A percentile compares a stretch with the other conserved stretches of the same genome.
Evolutionary conservation across 108 stramenopile genomes (phyloP).

Genomic region (Conticribra weissflogii): DNA sequence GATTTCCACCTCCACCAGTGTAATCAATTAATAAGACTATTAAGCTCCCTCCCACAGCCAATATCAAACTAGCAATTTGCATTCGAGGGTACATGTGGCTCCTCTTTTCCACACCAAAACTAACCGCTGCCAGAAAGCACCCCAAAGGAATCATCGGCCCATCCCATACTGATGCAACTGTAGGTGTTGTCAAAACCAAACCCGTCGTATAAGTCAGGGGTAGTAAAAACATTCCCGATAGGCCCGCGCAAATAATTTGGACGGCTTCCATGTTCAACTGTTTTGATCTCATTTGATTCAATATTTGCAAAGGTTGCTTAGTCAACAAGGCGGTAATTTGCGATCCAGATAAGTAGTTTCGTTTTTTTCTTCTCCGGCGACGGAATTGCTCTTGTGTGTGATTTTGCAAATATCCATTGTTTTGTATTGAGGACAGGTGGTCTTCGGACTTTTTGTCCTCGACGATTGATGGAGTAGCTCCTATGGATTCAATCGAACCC

Average conservation of each 20-base stretch:
- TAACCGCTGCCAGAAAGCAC: constrained; percentile 28
- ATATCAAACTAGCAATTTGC: constrained; percentile 28
- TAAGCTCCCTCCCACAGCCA: constrained; percentile 36
- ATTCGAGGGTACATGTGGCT: constrained; percentile 10
- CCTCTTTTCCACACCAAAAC: constrained; percentile 33
- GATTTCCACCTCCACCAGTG: constrained; percentile 14
- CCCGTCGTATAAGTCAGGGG: constrained; percentile 37
- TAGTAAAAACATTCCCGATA: constrained; percentile 34
- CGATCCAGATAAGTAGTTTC: neutral
- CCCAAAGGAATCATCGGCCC: constrained; percentile 46
- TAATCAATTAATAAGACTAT: constrained; percentile 40
- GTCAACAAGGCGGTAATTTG: too few relatives aligned
- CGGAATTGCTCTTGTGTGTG: too few relatives aligned
- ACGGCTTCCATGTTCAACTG: constrained; percentile 21
- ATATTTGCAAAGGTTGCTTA: neutral
- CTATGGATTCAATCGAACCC: constrained; percentile 1
- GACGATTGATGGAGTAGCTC: neutral
- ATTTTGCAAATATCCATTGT: too few relatives aligned
- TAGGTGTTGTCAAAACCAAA: constrained; percentile 37
- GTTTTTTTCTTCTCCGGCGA: constrained; percentile 9
- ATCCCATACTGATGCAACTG: constrained; percentile 43
- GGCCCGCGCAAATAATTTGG: constrained; percentile 31
- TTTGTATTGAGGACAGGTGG: too few relatives aligned
- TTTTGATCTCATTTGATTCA: neutral
- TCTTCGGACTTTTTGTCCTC: too few relatives aligned